Evolutionary conservation across 2,329 filamentous ascomycete genomes (phyloP).

Genomic region (Hypocreales sp.): DNA sequence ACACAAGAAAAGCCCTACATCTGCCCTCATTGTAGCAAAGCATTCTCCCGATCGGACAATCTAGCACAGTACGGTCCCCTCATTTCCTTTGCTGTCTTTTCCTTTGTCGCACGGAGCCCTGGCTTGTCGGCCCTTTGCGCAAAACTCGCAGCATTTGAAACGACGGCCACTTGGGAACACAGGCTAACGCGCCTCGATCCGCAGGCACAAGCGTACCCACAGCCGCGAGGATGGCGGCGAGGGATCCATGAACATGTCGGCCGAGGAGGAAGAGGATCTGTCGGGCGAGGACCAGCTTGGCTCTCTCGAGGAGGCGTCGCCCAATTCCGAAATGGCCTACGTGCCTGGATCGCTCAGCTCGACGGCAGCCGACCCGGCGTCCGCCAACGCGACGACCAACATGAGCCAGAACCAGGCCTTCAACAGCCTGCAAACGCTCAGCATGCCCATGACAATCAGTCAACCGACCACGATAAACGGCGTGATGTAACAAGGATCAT

Average conservation of each 20-base stretch:
- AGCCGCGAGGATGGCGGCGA: slow-evolving; percentile 49
- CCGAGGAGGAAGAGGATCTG: slow-evolving; percentile 74
- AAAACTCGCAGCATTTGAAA: too few relatives aligned
- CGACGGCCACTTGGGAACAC: too few relatives aligned
- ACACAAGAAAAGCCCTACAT: slow-evolving; percentile 98
- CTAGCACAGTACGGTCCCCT: slow-evolving; percentile 70
- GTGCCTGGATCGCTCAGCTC: slow-evolving; percentile 34
- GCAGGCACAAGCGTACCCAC: slow-evolving; percentile 68
- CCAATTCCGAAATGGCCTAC: slow-evolving; percentile 54
- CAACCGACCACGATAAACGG: slow-evolving; percentile 31
- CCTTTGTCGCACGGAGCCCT: too few relatives aligned
- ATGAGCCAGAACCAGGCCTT: slow-evolving; percentile 20
- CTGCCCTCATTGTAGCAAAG: slow-evolving; percentile 96
- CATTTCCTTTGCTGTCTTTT: slow-evolving; percentile 21
- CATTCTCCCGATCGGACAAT: slow-evolving; percentile 96
- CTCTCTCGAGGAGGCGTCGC: slow-evolving; percentile 64
- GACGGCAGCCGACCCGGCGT: slow-evolving; percentile 16
- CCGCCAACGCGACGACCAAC: slow-evolving; percentile 5
- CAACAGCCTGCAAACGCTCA: slow-evolving; percentile 44
- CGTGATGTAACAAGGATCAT: slow-evolving; percentile 22
- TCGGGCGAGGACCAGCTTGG: slow-evolving; percentile 73
- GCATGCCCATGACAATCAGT: slow-evolving; percentile 50
- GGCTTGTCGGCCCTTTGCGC: too few relatives aligned
- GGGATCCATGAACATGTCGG: slow-evolving; percentile 45
- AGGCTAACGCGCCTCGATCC: background rate